Conservation (phyloP, 169 alveolate species). For the Eimeria sp. region DNA sequence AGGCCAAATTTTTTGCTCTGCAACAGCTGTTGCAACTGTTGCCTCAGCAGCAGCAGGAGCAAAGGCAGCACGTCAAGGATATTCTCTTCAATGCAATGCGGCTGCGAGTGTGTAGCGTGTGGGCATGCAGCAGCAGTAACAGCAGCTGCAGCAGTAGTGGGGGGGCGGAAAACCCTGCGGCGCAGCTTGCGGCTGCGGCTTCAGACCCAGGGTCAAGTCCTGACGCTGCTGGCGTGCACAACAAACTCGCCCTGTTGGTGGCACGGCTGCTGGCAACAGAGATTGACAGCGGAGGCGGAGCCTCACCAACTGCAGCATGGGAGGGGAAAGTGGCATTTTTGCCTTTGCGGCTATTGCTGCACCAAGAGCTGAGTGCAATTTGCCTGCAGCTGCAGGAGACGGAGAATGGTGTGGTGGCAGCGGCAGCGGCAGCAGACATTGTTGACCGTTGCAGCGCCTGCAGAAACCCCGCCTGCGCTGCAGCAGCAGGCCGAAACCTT, state of each 20-base stretch:
- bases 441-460: constrained; percentile 47
- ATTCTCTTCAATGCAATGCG: constrained; percentile 19
- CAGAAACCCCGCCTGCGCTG: constrained; percentile 50
- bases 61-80: not conserved
- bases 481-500: constrained; percentile 48
- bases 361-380: constrained; percentile 40
- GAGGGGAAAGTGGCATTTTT: constrained; percentile 4
- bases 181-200: constrained; percentile 70
- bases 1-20: constrained; percentile 63
- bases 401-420: constrained; percentile 9
- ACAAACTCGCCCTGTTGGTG: constrained; percentile 15
- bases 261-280: constrained; percentile 52
- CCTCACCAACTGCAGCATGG: constrained; percentile 42
- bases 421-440: constrained; percentile 54
- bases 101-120: constrained; percentile 20
- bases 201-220: constrained; percentile 49
- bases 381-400: constrained; percentile 24
- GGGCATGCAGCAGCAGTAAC: constrained; percentile 27
- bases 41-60: constrained; percentile 52
- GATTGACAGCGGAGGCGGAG: not conserved
- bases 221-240: constrained; percentile 40
- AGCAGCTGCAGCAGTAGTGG: constrained; percentile 43
- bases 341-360: constrained; percentile 67
- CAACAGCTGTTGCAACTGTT: constrained; percentile 61
- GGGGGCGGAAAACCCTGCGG: constrained; percentile 32